These are phyloP conservation scores for Penicillium longicatenatum DNA, from an alignment of 495 filamentous ascomycete species.

Conservation along the genomic window DNA sequence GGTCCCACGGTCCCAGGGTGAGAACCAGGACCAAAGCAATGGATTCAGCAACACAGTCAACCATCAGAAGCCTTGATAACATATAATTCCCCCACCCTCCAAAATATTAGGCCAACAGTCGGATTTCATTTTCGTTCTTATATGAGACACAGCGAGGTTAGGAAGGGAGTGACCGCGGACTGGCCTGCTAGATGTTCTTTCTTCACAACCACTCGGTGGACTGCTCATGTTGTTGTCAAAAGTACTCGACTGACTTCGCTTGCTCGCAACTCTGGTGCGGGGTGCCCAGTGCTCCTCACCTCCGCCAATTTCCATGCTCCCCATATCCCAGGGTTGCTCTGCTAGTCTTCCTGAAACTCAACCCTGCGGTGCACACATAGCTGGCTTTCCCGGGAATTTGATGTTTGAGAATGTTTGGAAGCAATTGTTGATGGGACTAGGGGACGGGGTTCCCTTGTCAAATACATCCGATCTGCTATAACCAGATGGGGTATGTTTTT, in stretches of 20 bases:
- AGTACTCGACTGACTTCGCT: neutral
- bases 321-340: neutral
- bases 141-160: neutral
- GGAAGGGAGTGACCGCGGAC: neutral
- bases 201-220: neutral
- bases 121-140: neutral
- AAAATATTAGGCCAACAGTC: neutral
- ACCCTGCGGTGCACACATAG: neutral
- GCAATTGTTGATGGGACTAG: neutral
- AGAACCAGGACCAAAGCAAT: neutral
- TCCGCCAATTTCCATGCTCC: neutral
- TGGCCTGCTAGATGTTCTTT: neutral
- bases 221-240: neutral
- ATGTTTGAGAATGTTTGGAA: neutral
- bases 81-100: neutral
- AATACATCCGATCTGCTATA: neutral
- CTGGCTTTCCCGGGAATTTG: neutral
- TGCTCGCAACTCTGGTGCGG: neutral
- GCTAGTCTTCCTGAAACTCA: neutral
- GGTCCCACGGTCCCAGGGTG: constrained; percentile 10
- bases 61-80: neutral
- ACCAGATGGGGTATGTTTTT: constrained; percentile 4
- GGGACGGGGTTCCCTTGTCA: neutral
- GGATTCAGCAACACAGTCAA: neutral
- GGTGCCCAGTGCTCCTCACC: neutral